These are phyloP conservation scores for Penicillium pancosmium DNA, from an alignment of 495 filamentous ascomycete genomes.

Conservation along the genomic window DNA sequence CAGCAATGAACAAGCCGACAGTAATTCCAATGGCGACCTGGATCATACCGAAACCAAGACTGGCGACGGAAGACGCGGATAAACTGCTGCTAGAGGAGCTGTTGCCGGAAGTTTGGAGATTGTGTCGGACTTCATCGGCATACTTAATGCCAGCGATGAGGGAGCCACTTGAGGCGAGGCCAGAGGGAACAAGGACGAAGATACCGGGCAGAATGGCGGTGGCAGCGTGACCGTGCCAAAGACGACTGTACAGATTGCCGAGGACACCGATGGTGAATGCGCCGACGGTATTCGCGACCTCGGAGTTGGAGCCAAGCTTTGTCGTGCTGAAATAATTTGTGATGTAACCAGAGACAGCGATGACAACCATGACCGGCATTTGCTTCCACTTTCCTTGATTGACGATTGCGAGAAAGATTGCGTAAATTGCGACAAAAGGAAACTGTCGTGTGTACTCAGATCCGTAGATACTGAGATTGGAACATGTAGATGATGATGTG, in stretches of 20 bases:
- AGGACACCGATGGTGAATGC: constrained; percentile 84
- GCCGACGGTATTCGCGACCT: constrained; percentile 83
- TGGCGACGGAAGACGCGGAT: constrained; percentile 61
- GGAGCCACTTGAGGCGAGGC: constrained; percentile 79
- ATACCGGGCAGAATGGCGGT: constrained; percentile 91
- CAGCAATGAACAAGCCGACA: constrained; percentile 83
- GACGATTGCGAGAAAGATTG: constrained; percentile 78
- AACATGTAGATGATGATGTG: constrained; percentile 69
- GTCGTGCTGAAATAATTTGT: constrained; percentile 80
- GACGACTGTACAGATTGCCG: constrained; percentile 83
- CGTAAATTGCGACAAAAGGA: constrained; percentile 70
- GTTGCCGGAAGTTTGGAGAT: constrained; percentile 43
- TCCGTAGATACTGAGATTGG: constrained; percentile 52
- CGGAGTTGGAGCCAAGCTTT: constrained; percentile 72
- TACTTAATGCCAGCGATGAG: constrained; percentile 76
- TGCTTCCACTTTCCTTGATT: constrained; percentile 93
- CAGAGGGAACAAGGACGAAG: constrained; percentile 91
- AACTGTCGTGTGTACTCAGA: constrained; percentile 54
- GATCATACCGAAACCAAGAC: constrained; percentile 82
- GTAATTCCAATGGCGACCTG: constrained; percentile 93
- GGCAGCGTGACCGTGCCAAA: constrained; percentile 82
- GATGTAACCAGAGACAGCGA: constrained; percentile 78
- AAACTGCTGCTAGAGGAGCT: constrained; percentile 41
- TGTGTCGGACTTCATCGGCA: constrained; percentile 70
- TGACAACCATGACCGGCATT: constrained; percentile 80